phyloP scores from a whole-genome alignment of 2,329 filamentous ascomycete species.

The Clathrospora elynae region DNA sequence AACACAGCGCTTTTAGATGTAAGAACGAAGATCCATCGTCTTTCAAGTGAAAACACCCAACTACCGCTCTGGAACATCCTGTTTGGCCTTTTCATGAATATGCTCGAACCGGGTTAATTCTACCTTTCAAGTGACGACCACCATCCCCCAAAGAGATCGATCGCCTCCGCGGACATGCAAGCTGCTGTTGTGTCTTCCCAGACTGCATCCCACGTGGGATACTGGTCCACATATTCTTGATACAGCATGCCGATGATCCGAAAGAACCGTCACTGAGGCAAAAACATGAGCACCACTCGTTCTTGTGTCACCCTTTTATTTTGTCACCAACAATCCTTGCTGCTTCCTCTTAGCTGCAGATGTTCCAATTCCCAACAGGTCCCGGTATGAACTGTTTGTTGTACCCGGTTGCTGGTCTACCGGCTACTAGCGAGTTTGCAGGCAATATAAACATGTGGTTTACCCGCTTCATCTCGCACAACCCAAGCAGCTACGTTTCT shows the following conservation, averaged over 20 bases:
- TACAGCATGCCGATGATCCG: constrained; percentile 24
- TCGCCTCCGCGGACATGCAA: constrained; percentile 5
- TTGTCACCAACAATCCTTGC: constrained; percentile 29
- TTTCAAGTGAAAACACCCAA: no score
- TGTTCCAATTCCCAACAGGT: constrained; percentile 19
- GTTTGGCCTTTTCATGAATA: no score
- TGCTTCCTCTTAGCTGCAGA: constrained; percentile 17
- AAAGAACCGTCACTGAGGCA: constrained; percentile 21
- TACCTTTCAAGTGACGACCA: no score
- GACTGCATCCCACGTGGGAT: constrained; percentile 39
- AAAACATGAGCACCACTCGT: constrained; percentile 26
- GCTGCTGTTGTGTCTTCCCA: constrained; percentile 30
- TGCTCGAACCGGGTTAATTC: neutral
- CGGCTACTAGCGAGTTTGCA: neutral
- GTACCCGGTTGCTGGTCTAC: constrained; percentile 6
- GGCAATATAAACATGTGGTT: constrained; percentile 24
- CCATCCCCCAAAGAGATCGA: neutral
- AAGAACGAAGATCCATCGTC: no score
- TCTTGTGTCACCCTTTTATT: constrained; percentile 33
- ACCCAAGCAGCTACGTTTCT: constrained; percentile 15
- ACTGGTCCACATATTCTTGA: constrained; percentile 17
- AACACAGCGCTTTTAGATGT: no score
- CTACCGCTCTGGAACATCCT: no score
- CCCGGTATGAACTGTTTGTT: constrained; percentile 11
- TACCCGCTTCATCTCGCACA: constrained; percentile 17